Conservation (phyloP, 306 rosid genomes). For the Comarum palustre region DNA sequence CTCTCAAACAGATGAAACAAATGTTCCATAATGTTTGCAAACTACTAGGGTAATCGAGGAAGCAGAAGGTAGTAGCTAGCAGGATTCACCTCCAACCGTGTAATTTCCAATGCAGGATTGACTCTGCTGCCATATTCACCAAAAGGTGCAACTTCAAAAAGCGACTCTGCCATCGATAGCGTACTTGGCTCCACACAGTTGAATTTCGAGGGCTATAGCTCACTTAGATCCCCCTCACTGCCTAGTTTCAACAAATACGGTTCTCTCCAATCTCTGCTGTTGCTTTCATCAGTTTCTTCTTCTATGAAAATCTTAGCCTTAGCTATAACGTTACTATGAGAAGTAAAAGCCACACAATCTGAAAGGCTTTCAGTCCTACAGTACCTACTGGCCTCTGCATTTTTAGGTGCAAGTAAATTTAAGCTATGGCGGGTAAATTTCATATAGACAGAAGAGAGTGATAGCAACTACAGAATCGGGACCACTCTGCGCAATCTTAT, state of each 20-base stretch:
- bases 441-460: constrained; percentile 14
- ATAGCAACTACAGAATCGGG: constrained; percentile 22
- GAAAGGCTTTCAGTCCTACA: constrained; percentile 36
- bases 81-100: constrained; percentile 18
- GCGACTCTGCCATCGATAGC: neutral
- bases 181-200: neutral
- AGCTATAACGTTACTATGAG: constrained; percentile 29
- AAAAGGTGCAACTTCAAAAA: constrained; percentile 21
- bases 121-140: constrained; percentile 29
- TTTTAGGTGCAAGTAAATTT: constrained; percentile 33
- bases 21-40: neutral
- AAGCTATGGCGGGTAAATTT: constrained; percentile 14
- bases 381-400: constrained; percentile 29
- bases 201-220: constrained; percentile 18
- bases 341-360: constrained; percentile 37
- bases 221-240: constrained; percentile 5
- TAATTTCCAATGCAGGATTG: constrained; percentile 24
- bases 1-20: neutral
- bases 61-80: neutral
- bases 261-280: neutral
- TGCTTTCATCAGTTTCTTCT: constrained; percentile 21
- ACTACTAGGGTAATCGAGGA: constrained; percentile 1
- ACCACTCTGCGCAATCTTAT: constrained; percentile 37
- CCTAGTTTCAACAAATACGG: constrained; percentile 17
- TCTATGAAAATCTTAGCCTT: constrained; percentile 12